These are phyloP conservation scores for Candida coleopterorum DNA, from an alignment of 805 yeast species.

Conservation along the genomic window DNA sequence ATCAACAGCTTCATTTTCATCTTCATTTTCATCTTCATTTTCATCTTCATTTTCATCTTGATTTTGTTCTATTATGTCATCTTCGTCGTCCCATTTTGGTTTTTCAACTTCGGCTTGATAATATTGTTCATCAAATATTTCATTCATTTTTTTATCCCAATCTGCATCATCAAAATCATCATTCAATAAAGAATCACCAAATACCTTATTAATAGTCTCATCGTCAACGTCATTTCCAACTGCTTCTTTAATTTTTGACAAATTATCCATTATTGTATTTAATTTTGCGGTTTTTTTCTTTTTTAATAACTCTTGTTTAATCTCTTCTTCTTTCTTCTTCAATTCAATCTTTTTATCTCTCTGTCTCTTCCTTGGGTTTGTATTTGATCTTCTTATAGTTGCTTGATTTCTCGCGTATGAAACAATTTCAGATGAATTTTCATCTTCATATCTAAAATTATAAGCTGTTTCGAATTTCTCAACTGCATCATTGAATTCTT, in stretches of 20 bases:
- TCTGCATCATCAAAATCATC: conserved; percentile 87
- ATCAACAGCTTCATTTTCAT: conserved; percentile 13
- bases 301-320: conserved; percentile 56
- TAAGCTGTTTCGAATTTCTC: conserved; percentile 89
- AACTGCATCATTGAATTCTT: conserved; percentile 86
- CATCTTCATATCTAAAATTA: conserved; percentile 92
- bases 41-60: conserved; percentile 14
- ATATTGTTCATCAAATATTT: conserved; percentile 80
- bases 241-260: conserved; percentile 59
- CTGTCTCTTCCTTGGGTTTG: conserved; percentile 72
- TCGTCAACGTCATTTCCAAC: conserved; percentile 63
- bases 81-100: conserved; percentile 35
- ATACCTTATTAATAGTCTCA: conserved; percentile 54
- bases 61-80: conserved; percentile 10
- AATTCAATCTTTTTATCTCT: conserved; percentile 66
- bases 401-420: conserved; percentile 95
- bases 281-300: conserved; percentile 74
- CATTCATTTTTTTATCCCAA: conserved; percentile 85
- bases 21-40: conserved; percentile 11
- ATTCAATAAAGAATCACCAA: conserved; percentile 72
- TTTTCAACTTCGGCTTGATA: conserved; percentile 48
- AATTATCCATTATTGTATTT: conserved; percentile 69
- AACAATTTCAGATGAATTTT: conserved; percentile 83
- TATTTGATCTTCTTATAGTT: conserved; percentile 77
- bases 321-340: conserved; percentile 46